Evolutionary conservation across 2,329 filamentous ascomycete species (phyloP).

Genomic region (Dothideomycetes sp.): DNA sequence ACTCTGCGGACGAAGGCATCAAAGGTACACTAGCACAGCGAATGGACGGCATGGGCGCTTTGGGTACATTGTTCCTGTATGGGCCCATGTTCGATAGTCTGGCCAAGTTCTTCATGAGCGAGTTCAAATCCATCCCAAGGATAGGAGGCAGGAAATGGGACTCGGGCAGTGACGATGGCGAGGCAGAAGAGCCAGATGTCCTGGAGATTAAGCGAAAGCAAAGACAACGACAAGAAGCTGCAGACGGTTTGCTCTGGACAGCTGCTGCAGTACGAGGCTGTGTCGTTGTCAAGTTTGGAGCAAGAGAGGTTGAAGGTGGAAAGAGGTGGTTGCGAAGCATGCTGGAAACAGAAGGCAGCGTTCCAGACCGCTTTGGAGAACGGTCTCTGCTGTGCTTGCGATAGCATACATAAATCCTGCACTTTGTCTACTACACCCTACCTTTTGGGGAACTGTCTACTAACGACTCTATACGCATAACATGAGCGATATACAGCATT

Average conservation of each 20-base stretch:
- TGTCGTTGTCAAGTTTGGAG: constrained; percentile 84
- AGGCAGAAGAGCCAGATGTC: constrained; percentile 23
- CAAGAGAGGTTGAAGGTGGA: constrained; percentile 69
- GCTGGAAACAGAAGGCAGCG: constrained; percentile 63
- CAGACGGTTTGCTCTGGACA: constrained; percentile 64
- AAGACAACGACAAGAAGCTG: constrained; percentile 51
- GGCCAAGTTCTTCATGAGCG: constrained; percentile 64
- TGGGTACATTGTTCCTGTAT: constrained; percentile 76
- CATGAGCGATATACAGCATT: too few relatives aligned
- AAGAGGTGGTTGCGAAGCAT: constrained; percentile 71
- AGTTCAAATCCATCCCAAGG: constrained; percentile 69
- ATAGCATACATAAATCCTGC: constrained; percentile 14
- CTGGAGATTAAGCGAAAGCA: constrained; percentile 38
- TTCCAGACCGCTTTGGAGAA: constrained; percentile 65
- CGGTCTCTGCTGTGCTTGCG: constrained; percentile 67
- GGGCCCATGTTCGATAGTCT: constrained; percentile 60
- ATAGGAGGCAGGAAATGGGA: constrained; percentile 75
- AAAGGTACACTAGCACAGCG: constrained; percentile 34
- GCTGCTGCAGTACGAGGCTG: constrained; percentile 72
- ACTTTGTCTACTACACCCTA: not conserved
- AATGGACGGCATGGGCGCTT: constrained; percentile 67
- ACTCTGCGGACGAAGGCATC: constrained; percentile 35
- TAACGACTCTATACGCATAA: not conserved
- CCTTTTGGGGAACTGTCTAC: not conserved
- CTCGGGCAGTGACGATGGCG: constrained; percentile 29